Evolutionary conservation across 805 yeast species (phyloP), one percentile per base, ranked within the genome.

Genomic region (Sugiyamaella americana): DNA sequence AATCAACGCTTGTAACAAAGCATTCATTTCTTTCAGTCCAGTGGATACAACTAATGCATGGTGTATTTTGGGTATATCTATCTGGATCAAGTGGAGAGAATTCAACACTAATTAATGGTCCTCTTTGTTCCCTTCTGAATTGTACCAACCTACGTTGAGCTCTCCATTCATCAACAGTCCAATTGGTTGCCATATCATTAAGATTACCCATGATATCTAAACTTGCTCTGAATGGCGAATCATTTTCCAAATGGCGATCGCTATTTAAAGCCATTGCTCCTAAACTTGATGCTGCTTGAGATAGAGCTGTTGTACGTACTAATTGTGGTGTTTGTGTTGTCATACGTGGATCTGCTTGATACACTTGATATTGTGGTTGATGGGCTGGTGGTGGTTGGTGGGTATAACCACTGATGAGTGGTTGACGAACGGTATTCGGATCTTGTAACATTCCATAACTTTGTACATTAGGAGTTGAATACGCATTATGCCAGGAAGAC

Each of bases 1-100:
- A 69, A 58, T 82, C 87, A 17, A 81, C 87, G 1, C 82, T 75
- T 0, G 87, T 82, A 24, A 80, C 79, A 46, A 70, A 78, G 58
- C 68, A 72, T 49, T 70, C 64, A n/a, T 63, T 59, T 16, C 68
- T 63, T 40, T 73, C 77, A 36, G 65, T 62, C 80, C 84, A 79
- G 58, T 68, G 71, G 26, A 81, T 79, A 58, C 87, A 82, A 17
- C 79, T 72, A 17, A 80, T 70, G 16, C 77, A 74, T 5, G 77
- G 72, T 42, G 66, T 66, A 3, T 69, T 67, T 1, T 64, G 57
- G 37, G 62, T 45, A 57, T 71, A 68, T 40, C 73, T 59, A 51
- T 65, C 57, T 24, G 63, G 61, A 37, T 61, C 41, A 37, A 68
- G 65, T 2, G 75, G 65, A 29, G 60, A 53, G 50, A 74, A 72